A percentile compares a stretch with the other conserved stretches of the same genome.
phyloP scores from a whole-genome alignment of 2,329 filamentous ascomycete genomes.

The Calonectria naviculata region DNA sequence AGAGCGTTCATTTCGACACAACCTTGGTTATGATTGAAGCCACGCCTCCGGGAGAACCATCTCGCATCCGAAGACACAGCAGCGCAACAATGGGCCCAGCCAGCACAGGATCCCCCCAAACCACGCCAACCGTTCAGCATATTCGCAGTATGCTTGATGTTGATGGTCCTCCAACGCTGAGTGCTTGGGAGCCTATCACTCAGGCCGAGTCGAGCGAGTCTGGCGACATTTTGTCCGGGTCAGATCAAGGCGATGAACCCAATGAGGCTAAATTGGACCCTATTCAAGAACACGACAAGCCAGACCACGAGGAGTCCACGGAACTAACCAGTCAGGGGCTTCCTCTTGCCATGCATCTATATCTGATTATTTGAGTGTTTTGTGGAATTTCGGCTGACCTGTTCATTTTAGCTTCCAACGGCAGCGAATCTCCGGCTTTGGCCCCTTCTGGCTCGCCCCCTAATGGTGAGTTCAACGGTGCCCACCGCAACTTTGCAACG shows the following conservation, averaged over 20 bases:
- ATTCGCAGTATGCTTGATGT: constrained; percentile 67
- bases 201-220: constrained; percentile 57
- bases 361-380: constrained; percentile 29
- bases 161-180: constrained; percentile 59
- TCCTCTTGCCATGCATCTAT: constrained; percentile 37
- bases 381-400: constrained; percentile 47
- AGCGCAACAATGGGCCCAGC: constrained; percentile 36
- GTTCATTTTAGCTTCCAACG: constrained; percentile 56
- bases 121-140: constrained; percentile 38
- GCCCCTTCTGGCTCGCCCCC: constrained; percentile 53
- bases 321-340: constrained; percentile 49
- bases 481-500: constrained; percentile 1
- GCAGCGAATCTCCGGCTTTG: constrained; percentile 56
- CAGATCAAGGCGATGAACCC: constrained; percentile 5
- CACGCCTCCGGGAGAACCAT: constrained; percentile 25
- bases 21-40: constrained; percentile 25
- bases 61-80: constrained; percentile 46
- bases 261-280: neutral
- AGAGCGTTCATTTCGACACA: constrained; percentile 62
- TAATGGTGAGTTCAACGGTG: constrained; percentile 47
- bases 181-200: constrained; percentile 54
- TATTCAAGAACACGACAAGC: neutral
- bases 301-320: constrained; percentile 3
- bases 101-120: neutral
- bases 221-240: constrained; percentile 28